A percentile compares a stretch with the other conserved stretches of the same genome.
These are phyloP conservation scores for Begonia peltatifolia DNA, from an alignment of 306 rosid genomes.

Conservation along the genomic window DNA sequence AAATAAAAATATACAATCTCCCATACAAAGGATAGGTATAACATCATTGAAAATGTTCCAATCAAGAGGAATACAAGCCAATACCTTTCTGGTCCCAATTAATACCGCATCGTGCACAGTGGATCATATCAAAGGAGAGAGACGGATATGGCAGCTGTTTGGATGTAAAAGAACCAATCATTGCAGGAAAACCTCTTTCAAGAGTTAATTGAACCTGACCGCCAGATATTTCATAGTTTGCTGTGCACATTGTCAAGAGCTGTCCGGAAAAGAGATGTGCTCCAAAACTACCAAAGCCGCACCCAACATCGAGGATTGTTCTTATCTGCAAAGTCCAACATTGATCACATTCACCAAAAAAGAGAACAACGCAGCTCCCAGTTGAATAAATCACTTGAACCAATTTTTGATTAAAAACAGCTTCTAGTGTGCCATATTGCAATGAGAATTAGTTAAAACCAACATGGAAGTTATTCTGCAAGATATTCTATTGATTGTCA, in stretches of 20 bases:
- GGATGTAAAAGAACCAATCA: conserved; percentile 66
- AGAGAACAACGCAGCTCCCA: too few species aligned
- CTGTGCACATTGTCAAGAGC: conserved; percentile 75
- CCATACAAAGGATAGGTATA: background rate
- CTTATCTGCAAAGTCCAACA: conserved; percentile 37
- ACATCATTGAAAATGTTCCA: background rate
- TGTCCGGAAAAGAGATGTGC: conserved; percentile 80
- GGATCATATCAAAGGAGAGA: conserved; percentile 91
- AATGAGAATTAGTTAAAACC: too few species aligned
- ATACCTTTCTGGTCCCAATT: conserved; percentile 86
- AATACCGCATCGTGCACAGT: conserved; percentile 78
- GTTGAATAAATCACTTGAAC: too few species aligned
- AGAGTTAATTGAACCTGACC: conserved; percentile 93
- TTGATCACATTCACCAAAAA: too few species aligned
- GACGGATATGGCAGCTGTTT: conserved; percentile 83
- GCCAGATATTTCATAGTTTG: conserved; percentile 84
- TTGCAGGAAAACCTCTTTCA: conserved; percentile 95
- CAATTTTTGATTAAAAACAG: too few species aligned
- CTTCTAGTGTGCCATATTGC: too few species aligned
- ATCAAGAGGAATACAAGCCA: background rate
- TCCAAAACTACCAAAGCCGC: conserved; percentile 91
- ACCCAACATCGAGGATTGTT: conserved; percentile 70
- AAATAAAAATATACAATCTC: background rate
- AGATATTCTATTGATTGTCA: too few species aligned
- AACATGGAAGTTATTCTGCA: too few species aligned